phyloP scores from a whole-genome alignment of 2,329 filamentous ascomycete species.

The Cordyceps sp. region DNA sequence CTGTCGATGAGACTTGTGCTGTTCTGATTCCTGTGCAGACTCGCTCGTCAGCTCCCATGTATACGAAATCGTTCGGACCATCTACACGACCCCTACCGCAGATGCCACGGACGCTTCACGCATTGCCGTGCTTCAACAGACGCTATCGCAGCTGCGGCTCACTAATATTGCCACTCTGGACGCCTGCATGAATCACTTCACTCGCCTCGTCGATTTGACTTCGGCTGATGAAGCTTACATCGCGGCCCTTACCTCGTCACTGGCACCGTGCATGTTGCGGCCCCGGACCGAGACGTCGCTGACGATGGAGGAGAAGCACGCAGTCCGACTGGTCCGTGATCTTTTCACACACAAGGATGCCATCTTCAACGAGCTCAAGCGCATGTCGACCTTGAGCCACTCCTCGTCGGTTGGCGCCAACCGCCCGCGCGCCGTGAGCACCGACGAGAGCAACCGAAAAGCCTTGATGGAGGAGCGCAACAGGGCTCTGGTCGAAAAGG shows the following conservation, averaged over 20 bases:
- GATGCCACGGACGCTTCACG: slow-evolving; percentile 65
- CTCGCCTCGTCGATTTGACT: slow-evolving; percentile 86
- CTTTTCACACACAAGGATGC: slow-evolving; percentile 86
- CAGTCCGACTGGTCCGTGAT: slow-evolving; percentile 78
- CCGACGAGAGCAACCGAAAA: slow-evolving; percentile 87
- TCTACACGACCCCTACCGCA: slow-evolving; percentile 70
- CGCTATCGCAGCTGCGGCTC: slow-evolving; percentile 81
- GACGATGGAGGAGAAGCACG: slow-evolving; percentile 90
- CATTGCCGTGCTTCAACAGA: slow-evolving; percentile 85
- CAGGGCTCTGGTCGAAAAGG: slow-evolving; percentile 58
- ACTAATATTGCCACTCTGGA: slow-evolving; percentile 98
- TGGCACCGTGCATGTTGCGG: slow-evolving; percentile 77
- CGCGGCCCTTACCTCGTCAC: slow-evolving; percentile 49
- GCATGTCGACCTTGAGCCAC: slow-evolving; percentile 56
- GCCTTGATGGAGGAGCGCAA: slow-evolving; percentile 89
- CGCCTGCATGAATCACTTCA: slow-evolving; percentile 96
- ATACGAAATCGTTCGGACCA: slow-evolving; percentile 96
- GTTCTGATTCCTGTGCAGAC: slow-evolving; percentile 33
- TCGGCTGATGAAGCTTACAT: slow-evolving; percentile 86
- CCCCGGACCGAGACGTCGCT: slow-evolving; percentile 77
- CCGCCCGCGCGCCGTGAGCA: slow-evolving; percentile 75
- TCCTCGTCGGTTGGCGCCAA: slow-evolving; percentile 36
- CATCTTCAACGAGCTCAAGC: slow-evolving; percentile 93
- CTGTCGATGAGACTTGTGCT: too few relatives aligned
- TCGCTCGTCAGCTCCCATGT: slow-evolving; percentile 97